Evolutionary conservation across 345 rosid species (phyloP), one percentile per base, ranked within the genome.

Genomic region (Ceriops zippeliana): DNA sequence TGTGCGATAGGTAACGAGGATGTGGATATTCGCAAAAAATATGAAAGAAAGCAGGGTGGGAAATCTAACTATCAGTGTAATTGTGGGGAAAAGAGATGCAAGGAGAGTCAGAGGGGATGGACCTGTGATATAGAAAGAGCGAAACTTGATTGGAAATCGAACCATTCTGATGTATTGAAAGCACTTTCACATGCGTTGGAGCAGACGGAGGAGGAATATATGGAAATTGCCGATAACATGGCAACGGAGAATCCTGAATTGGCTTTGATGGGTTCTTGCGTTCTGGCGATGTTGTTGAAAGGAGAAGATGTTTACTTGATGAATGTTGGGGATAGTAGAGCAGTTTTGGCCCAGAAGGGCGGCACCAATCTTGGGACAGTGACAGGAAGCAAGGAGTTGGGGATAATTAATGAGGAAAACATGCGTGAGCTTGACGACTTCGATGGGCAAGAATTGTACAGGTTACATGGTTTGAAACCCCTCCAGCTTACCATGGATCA

Each of bases 261-360:
- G 54, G 95, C 93, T 56, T 74, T 91, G 71, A 93, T 93, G 95
- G 98, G 98, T 20, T 93, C 98, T 15, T 93, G 98, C 47, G 96
- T 93, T 72, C 70, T 93, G 61, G 93, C 83, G 52, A 87, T 89
- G 85, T 61, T 93, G 75, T 88, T 93, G 97, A 87, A 84, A 56
- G 98, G 93, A 31, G 96, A 93, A 66, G 98, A 93, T 69, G 87
- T 89, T 31, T 93, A 93, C 61, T 74, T 93, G 75, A 86, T 93
- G 96, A 93, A 88, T 63, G 90, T 93, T 19, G 98, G 98, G 5
- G 98, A 93, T 37, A 91, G 97, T 61, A 76, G 98, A 10, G 96
- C 95, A 2, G 87, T 93, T 74, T 66, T 93, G 58, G 98, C 84
- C 0, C 77, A 73, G 65, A 89, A 85, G 60, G 68, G 75, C 0